Evolutionary conservation across 2,329 filamentous ascomycete species (phyloP).

Genomic region (Sporothrix schenckii): DNA sequence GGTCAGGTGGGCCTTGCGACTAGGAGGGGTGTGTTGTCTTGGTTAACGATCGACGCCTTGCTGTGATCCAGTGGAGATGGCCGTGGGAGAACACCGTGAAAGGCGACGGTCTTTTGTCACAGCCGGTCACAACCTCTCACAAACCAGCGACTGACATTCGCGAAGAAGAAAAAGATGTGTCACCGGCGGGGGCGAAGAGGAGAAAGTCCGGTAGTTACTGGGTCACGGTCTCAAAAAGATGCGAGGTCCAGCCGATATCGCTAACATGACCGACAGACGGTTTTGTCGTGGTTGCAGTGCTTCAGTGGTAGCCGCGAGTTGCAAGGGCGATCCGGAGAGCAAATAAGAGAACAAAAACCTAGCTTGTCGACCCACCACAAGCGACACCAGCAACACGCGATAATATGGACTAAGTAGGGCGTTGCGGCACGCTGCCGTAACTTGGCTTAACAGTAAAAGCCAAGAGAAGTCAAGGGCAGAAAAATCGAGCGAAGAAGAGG

Average conservation of each 20-base stretch:
- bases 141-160: no score
- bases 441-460: not conserved
- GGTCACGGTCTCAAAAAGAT: conserved; percentile 7
- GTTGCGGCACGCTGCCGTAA: not conserved
- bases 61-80: conserved; percentile 1
- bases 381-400: not conserved
- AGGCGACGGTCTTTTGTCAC: not conserved
- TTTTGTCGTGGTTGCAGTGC: conserved; percentile 14
- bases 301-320: not conserved
- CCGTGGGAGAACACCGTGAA: not conserved
- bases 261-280: not conserved
- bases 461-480: not conserved
- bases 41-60: conserved; percentile 12
- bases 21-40: not conserved
- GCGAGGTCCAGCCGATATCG: conserved; percentile 18
- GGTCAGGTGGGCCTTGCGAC: conserved; percentile 15
- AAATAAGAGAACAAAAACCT: no score
- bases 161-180: not conserved
- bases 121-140: not conserved
- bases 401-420: not conserved
- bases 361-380: not conserved
- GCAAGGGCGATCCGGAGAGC: not conserved
- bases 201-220: conserved; percentile 7
- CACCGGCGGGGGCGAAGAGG: conserved; percentile 5
- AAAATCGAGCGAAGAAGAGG: not conserved